A percentile compares a stretch with the other conserved stretches of the same genome.
These are phyloP conservation scores for Cercis canadensis DNA, from an alignment of 306 rosid species.

Conservation along the genomic window DNA sequence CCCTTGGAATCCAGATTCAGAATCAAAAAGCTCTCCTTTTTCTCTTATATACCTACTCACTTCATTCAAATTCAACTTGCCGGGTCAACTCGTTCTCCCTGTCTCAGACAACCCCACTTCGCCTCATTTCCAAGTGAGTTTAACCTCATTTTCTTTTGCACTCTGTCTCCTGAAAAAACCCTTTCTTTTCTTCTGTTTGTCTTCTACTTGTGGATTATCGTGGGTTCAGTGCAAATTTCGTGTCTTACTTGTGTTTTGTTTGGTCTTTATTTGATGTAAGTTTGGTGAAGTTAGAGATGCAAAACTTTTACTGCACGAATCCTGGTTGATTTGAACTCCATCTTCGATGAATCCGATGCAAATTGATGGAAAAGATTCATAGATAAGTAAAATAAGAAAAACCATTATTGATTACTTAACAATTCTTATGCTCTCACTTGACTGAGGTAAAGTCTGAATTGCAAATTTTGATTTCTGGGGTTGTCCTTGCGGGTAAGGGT, in stretches of 20 bases:
- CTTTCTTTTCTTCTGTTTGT: slow-evolving; percentile 3
- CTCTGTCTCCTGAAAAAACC: not conserved
- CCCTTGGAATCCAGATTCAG: slow-evolving; percentile 52
- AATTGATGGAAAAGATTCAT: slow-evolving; percentile 23
- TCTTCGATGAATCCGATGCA: slow-evolving; percentile 61
- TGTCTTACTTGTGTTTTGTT: slow-evolving; percentile 23
- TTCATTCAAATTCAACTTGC: slow-evolving; percentile 38
- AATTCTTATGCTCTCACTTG: slow-evolving; percentile 13
- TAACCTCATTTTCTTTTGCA: not conserved
- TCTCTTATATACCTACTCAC: not conserved
- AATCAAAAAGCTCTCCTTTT: slow-evolving; percentile 44
- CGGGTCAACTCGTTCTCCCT: slow-evolving; percentile 43
- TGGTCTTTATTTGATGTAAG: slow-evolving; percentile 26
- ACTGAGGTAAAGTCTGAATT: slow-evolving; percentile 30
- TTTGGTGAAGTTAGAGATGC: slow-evolving; percentile 34
- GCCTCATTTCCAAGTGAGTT: slow-evolving; percentile 43
- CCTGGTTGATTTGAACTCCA: slow-evolving; percentile 36
- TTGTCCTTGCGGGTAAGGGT: slow-evolving; percentile 34
- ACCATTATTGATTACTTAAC: slow-evolving; percentile 26
- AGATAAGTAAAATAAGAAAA: not conserved
- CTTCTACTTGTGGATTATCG: not conserved
- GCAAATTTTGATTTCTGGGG: slow-evolving; percentile 27
- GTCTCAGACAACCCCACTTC: slow-evolving; percentile 1
- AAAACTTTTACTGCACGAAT: not conserved
- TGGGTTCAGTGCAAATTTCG: slow-evolving; percentile 10